Percentiles rank a stretch among this genome's conserved stretches.
phyloP scores from a whole-genome alignment of 192 early-diverging fungal genomes.

The Coemansia sp. region DNA sequence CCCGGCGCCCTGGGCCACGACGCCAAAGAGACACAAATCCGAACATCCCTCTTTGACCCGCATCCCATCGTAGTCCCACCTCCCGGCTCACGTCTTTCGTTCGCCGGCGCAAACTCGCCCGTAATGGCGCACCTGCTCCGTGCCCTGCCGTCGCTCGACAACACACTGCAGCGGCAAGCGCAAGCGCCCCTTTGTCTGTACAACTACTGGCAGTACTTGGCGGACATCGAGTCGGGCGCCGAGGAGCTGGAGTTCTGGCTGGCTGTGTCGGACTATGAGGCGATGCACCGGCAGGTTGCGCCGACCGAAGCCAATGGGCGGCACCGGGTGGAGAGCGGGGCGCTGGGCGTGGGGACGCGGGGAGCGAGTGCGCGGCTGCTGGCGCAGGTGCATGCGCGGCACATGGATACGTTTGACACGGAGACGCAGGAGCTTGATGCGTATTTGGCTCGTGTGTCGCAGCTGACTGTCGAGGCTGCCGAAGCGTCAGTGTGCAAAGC shows the following conservation, averaged over 20 bases:
- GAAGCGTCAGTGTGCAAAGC: slow-evolving; percentile 19
- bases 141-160: slow-evolving; percentile 65
- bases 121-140: slow-evolving; percentile 34
- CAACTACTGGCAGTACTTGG: slow-evolving; percentile 73
- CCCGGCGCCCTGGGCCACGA: slow-evolving; percentile 6
- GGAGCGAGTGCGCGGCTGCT: slow-evolving; percentile 7
- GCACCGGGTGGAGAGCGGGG: slow-evolving; percentile 44
- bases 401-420: slow-evolving; percentile 29
- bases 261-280: slow-evolving; percentile 70
- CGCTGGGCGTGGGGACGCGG: slow-evolving; percentile 16
- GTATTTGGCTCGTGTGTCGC: slow-evolving; percentile 30
- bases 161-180: slow-evolving; percentile 67
- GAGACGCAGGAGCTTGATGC: slow-evolving; percentile 44
- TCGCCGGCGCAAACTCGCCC: slow-evolving; percentile 39
- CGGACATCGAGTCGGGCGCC: slow-evolving; percentile 63
- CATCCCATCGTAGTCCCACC: slow-evolving; percentile 49
- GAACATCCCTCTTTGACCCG: slow-evolving; percentile 47
- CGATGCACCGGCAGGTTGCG: slow-evolving; percentile 61
- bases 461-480: slow-evolving; percentile 29
- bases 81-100: slow-evolving; percentile 48
- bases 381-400: slow-evolving; percentile 12
- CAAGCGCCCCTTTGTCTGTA: slow-evolving; percentile 72
- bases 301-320: neutral
- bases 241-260: slow-evolving; percentile 78
- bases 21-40: slow-evolving; percentile 14